Base-by-base conservation (phyloP, 2,329 filamentous ascomycete genomes). In the Lasiodiplodia hormozganensis region DNA sequence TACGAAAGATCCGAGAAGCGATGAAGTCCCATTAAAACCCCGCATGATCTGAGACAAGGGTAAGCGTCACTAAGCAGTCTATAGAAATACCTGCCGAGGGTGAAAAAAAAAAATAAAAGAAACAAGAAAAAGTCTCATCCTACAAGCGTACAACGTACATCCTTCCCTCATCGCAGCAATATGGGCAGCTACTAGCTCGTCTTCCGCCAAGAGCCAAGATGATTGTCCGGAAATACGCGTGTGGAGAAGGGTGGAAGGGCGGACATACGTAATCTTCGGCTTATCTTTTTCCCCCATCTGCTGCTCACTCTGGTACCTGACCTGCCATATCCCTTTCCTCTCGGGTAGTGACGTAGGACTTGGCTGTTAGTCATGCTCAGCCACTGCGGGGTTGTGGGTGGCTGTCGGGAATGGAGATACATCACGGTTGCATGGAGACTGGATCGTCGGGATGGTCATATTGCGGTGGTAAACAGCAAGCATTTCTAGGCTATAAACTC, bases 401-500 rank as follows among this genome's bases (percentile, higher is more conserved):
- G 31, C 53, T 21, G n/a, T 23, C 10, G 23, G 36, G 34, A 23
- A 40, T 16, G 11, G 7, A 21, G 14, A 36, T n/a, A 16, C 54
- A 23, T 52, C 60, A 64, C 60, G n/a, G 31, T 18, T 7, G 16
- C 36, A 18, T 31, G 28, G 16, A 40, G 21, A 14, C 10, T 64
- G 31, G 47, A 51, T 64, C 60, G 47, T 64, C 28, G 36, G 47
- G 43, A 64, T 21, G 43, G 28, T 64, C 43, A 43, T 64, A 64
- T 64, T 64, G 60, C 60, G 60, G 60, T 64, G 60, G 60, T 64
- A 64, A 64, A 64, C 60, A 64, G 60, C 60, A 64, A 64, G 60
- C 60, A 64, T 64, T 64, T 64, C 60, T 64, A 64, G 60, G 60
- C 60, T 64, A 64, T 52, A 60, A 64, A 64, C n/a, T 62, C 47